These are phyloP conservation scores for Pseudozyma pruni DNA, from an alignment of 1,284 basidiomycete species.

Conservation along the genomic window DNA sequence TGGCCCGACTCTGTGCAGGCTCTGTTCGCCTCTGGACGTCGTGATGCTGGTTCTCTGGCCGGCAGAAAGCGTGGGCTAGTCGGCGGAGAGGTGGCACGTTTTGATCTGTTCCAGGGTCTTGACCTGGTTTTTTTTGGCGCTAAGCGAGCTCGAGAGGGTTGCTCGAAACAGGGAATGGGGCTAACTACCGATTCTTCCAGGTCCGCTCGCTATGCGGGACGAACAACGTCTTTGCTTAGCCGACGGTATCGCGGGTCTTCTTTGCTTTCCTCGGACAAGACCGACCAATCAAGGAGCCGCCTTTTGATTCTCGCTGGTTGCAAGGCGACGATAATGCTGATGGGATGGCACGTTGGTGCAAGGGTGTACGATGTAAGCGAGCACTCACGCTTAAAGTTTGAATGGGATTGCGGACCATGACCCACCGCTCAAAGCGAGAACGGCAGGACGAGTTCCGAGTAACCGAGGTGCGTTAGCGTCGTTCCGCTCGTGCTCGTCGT, in stretches of 20 bases:
- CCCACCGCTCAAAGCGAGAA: slow-evolving; percentile 21
- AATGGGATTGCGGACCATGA: too few relatives aligned
- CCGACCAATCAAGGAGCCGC: slow-evolving; percentile 32
- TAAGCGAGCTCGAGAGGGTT: slow-evolving; percentile 7
- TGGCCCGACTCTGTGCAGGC: too few relatives aligned
- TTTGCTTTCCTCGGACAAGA: slow-evolving; percentile 21
- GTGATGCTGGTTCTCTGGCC: too few relatives aligned
- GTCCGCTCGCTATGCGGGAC: slow-evolving; percentile 16
- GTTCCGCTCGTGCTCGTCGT: slow-evolving; percentile 7
- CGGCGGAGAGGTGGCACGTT: slow-evolving; percentile 28
- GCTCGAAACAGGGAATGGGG: neutral
- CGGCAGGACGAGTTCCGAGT: slow-evolving; percentile 29
- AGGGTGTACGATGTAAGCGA: neutral
- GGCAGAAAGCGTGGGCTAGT: too few relatives aligned
- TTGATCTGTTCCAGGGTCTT: slow-evolving; percentile 4
- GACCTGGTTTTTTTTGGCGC: neutral
- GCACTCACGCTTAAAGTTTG: neutral
- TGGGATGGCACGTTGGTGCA: slow-evolving; percentile 3
- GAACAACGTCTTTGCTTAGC: slow-evolving; percentile 10
- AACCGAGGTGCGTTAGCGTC: slow-evolving; percentile 38
- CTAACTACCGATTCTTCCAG: slow-evolving; percentile 9
- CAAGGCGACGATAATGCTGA: neutral
- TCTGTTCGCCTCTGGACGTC: too few relatives aligned
- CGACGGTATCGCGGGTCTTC: slow-evolving; percentile 17
- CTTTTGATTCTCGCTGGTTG: neutral